A percentile compares a stretch with the other conserved stretches of the same genome.
phyloP scores from a whole-genome alignment of 2,329 filamentous ascomycete genomes.

The Clonostachys chloroleuca region DNA sequence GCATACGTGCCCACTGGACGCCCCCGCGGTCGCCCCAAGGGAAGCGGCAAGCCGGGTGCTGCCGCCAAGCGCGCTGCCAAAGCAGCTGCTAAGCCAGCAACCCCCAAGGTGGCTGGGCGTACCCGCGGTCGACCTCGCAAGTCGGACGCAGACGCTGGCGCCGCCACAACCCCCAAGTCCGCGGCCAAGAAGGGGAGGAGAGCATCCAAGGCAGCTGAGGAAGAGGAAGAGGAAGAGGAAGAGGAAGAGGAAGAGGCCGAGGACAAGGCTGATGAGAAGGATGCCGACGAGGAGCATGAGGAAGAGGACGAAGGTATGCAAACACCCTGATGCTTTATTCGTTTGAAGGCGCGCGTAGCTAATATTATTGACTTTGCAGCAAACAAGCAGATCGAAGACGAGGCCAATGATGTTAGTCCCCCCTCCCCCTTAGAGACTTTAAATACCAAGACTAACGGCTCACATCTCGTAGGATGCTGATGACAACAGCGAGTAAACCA shows the following conservation, averaged over 20 bases:
- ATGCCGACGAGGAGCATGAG: constrained; percentile 4
- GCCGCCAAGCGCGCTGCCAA: neutral
- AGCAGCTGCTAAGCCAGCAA: constrained; percentile 1
- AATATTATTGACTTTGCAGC: no score
- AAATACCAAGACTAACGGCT: no score
- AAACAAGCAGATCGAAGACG: no score
- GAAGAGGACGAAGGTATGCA: neutral
- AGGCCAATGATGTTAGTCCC: no score
- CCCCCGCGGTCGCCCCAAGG: constrained; percentile 1
- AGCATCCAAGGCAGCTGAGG: constrained; percentile 4
- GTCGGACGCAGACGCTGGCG: constrained; percentile 1
- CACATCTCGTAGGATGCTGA: no score
- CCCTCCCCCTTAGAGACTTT: no score
- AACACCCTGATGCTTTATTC: no score
- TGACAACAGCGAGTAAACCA: no score
- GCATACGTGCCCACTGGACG: constrained; percentile 16
- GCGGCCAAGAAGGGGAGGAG: neutral
- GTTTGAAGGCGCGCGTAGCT: no score
- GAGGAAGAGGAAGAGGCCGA: constrained; percentile 15
- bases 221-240: constrained; percentile 6
- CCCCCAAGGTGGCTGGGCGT: constrained; percentile 16
- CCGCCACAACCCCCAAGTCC: neutral
- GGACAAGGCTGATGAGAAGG: constrained; percentile 12
- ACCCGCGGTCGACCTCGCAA: constrained; percentile 30
- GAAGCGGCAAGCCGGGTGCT: neutral